Base-by-base conservation (phyloP, 345 rosid genomes). In the Hibiscus syriacus region DNA sequence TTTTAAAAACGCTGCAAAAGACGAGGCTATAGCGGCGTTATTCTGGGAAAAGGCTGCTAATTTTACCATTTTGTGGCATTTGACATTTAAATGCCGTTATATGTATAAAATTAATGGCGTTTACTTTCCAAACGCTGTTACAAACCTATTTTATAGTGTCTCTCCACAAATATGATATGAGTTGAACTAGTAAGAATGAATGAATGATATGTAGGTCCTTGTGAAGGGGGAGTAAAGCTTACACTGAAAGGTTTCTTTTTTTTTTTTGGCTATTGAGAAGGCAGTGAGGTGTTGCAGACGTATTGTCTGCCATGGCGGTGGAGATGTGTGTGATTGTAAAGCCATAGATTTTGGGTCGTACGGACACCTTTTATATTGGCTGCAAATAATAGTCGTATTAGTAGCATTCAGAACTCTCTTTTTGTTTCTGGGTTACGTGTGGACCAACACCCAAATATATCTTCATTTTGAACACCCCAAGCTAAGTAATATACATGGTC, bases 371-470 rank as follows among this genome's bases (percentile, higher is more conserved):
- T 53, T 7, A 26, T 6, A n/a, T 46, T 64, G 27, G 16, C 20
- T 27, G 54, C 29, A 29, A 41, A 26, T 14, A 27, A 16, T n/a
- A 17, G 19, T 16, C 13, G 55, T 46, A 46, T 17, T n/a, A 43
- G 23, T 17, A 8, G 41, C 25, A 46, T 30, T 64, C 14, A 64
- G 26, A 62, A 39, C 17, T 50, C 26, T 19, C 55, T 7, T 43
- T 19, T 20, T 19, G 7, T 11, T 23, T 13, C 13, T 41, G 67
- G 52, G 23, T 62, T 41, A 22, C 22, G 26, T 41, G 54, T 64
- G 67, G 54, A 43, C 54, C 54, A 45, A 43, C 36, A 3, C 9
- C 52, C 30, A 62, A 41, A 41, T 62, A 62, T 62, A 62, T 62
- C 39, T 62, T 3, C 67, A 22, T 41, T 25, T 50, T 7, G 34